Evolutionary conservation across 148 eudicot species (phyloP).

Genomic region (Heliamphora exappendiculata): DNA sequence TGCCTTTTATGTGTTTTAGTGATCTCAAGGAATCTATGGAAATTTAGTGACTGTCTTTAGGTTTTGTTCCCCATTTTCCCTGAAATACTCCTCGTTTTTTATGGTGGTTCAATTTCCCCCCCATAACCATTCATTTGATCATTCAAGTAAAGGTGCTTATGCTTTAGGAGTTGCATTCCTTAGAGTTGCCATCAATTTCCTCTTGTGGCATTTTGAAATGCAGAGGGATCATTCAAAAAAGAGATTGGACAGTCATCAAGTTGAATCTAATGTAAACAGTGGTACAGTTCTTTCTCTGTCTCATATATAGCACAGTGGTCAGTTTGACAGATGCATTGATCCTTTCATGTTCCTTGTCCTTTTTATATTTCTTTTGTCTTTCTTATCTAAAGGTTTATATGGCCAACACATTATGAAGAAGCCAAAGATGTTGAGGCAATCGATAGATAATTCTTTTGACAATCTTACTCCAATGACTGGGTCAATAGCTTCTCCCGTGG

Average conservation of each 20-base stretch:
- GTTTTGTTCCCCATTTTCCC: neutral
- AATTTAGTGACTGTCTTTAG: neutral
- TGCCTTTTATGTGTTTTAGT: neutral
- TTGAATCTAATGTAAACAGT: slow-evolving; percentile 64
- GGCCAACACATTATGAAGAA: slow-evolving; percentile 56
- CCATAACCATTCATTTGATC: neutral
- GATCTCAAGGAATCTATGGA: neutral
- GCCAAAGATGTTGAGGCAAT: slow-evolving; percentile 57
- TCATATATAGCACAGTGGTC: neutral
- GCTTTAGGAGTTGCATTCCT: neutral
- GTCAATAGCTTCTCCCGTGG: slow-evolving; percentile 75
- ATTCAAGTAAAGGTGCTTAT: neutral
- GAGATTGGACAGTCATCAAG: slow-evolving; percentile 55
- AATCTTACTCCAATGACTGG: slow-evolving; percentile 49
- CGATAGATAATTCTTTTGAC: slow-evolving; percentile 64
- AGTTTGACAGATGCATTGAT: neutral
- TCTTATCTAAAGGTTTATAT: slow-evolving; percentile 42
- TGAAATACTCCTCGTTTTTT: neutral
- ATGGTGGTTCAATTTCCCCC: neutral
- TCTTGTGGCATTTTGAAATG: slow-evolving; percentile 17
- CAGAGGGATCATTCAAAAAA: slow-evolving; percentile 68
- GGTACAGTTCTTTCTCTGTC: slow-evolving; percentile 35
- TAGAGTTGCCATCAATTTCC: neutral
- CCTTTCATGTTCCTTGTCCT: neutral
- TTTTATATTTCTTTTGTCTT: neutral